Conservation (phyloP, 2,329 filamentous ascomycete species). For the Rutstroemia sydowiana region DNA sequence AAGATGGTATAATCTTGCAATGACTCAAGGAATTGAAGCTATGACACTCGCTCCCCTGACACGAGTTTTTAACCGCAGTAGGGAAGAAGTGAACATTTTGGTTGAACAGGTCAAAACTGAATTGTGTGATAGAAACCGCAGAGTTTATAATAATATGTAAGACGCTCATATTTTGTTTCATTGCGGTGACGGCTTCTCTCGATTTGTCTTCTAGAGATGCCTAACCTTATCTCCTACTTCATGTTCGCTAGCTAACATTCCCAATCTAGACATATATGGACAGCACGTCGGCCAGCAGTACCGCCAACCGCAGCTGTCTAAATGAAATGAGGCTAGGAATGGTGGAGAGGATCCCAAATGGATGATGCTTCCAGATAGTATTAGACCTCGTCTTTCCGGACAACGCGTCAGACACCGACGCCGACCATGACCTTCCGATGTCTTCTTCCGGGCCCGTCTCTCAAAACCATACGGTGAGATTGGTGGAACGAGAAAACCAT, state of each 20-base stretch:
- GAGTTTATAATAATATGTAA: slow-evolving; percentile 72
- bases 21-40: slow-evolving; percentile 66
- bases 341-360: neutral
- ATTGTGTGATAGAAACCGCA: slow-evolving; percentile 59
- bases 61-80: slow-evolving; percentile 52
- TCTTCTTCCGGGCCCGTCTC: slow-evolving; percentile 1
- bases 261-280: slow-evolving; percentile 27
- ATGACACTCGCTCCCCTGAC: slow-evolving; percentile 68
- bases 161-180: slow-evolving; percentile 26
- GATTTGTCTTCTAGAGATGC: neutral
- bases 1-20: slow-evolving; percentile 74
- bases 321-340: neutral
- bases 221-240: neutral
- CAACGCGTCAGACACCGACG: slow-evolving; percentile 3
- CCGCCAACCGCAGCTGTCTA: neutral
- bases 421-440: neutral
- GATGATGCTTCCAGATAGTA: neutral
- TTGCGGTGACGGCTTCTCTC: neutral
- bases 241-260: neutral
- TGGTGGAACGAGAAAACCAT: neutral
- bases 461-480: neutral
- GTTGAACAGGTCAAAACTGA: slow-evolving; percentile 58
- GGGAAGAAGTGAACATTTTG: slow-evolving; percentile 56
- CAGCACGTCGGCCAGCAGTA: slow-evolving; percentile 21
- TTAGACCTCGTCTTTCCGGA: neutral